Evolutionary conservation across 257 asterid species (phyloP), one percentile per base, ranked within the genome.

Genomic region (Apocynum venetum): DNA sequence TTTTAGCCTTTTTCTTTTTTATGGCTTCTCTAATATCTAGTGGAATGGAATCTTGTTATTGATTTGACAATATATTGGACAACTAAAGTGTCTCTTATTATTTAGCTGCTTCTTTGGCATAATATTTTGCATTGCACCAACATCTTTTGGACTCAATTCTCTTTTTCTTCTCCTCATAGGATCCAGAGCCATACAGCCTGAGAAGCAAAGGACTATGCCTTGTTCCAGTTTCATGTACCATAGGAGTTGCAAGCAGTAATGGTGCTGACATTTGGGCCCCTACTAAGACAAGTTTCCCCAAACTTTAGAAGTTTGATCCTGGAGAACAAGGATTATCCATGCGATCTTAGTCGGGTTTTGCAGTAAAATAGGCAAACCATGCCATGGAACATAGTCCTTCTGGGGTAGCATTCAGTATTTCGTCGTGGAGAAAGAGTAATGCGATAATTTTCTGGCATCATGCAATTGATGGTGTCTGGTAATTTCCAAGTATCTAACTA

Each of bases 231-330:
- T 85, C 93, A 0, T 89, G 80, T 53, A 89, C 96, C 0, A 46
- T 35, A 20, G 97, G 96, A 63, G 92, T 91, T 47, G 92, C 81
- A 2, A 83, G 89, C 80, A 88, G 97, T 88, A 94, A 94, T 55
- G 98, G 98, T 53, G 98, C 98, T 0, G 97, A 94, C 84, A 94
- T 94, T 47, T 94, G 98, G 98, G 97, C 97, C 13, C 98, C 98
- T 19, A 87, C 87, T 43, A 91, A 90, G 78, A 85, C 89, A 31
- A 59, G 59, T 75, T 68, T 83, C 73, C 86, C 66, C 57, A 44
- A 83, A 71, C 72, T 81, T 77, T 31, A 84, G 76, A 70, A 86
- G 79, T 68, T 52, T 31, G 48, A 76, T 56, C 70, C 75, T 71
- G 11, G 86, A 81, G 51, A 61, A 38, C 36, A 83, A 76, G 72